Conservation (phyloP, 106 monocot species). For the Dioscorea dumetorum region DNA sequence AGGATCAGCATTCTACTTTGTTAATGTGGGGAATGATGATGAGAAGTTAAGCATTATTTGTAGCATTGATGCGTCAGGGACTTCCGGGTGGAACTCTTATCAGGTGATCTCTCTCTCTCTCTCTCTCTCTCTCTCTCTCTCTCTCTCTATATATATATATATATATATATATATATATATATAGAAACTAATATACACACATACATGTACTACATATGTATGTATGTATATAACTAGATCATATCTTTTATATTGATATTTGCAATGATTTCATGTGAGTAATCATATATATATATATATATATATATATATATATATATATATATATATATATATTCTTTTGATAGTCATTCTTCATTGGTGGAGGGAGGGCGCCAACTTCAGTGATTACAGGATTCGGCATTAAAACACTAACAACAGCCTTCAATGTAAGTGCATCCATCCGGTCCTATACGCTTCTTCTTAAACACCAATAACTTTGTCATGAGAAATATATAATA, state of each 20-base stretch:
- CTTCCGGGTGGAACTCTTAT: not conserved
- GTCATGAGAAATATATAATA: not conserved
- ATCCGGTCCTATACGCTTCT: not conserved
- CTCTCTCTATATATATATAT: too few species aligned
- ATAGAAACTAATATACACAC: too few species aligned
- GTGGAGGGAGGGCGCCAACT: constrained; percentile 39
- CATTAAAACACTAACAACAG: constrained; percentile 25
- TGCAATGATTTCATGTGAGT: constrained; percentile 8
- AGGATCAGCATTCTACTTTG: constrained; percentile 76
- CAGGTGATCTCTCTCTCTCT: not conserved
- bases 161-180: too few species aligned
- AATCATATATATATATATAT: constrained; percentile 21
- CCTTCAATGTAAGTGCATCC: constrained; percentile 54
- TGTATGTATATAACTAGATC: constrained; percentile 7
- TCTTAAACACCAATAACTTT: too few species aligned
- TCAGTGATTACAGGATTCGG: constrained; percentile 74
- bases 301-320: constrained; percentile 3
- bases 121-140: too few species aligned
- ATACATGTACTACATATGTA: too few species aligned
- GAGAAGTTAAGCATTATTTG: constrained; percentile 58
- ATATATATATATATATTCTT: constrained; percentile 9
- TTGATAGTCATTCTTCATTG: constrained; percentile 62
- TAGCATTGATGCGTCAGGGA: constrained; percentile 33
- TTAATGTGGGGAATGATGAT: constrained; percentile 51
- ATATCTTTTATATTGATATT: not conserved